These are phyloP conservation scores for Sporothrix schenckii DNA, from an alignment of 2,329 filamentous ascomycete genomes.

Conservation along the genomic window DNA sequence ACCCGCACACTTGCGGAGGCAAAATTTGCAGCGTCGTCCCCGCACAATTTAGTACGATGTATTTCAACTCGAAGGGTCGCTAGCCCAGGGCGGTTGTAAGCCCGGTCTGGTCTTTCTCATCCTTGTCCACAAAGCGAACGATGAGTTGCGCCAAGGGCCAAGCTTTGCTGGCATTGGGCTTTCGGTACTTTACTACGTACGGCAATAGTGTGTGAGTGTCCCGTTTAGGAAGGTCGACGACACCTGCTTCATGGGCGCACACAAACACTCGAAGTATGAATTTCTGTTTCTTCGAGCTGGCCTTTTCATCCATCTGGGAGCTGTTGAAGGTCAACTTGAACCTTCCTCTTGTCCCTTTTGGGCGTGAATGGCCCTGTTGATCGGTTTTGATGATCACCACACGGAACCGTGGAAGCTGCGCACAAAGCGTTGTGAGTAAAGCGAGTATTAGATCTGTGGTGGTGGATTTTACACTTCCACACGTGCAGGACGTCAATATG, in stretches of 20 bases:
- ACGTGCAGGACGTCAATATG: constrained; percentile 1
- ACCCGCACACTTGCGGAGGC: constrained; percentile 2
- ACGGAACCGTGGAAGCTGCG: not conserved
- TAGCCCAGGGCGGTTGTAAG: constrained; percentile 5
- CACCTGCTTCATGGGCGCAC: not conserved
- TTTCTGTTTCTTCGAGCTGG: not conserved
- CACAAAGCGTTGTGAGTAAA: not conserved
- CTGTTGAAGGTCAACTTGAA: not conserved
- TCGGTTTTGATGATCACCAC: not conserved
- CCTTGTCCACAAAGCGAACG: not conserved
- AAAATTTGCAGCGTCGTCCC: not conserved
- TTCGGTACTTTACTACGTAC: constrained; percentile 11
- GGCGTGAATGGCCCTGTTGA: not conserved
- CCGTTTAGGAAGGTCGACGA: constrained; percentile 29
- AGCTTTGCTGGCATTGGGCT: constrained; percentile 14
- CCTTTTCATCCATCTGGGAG: not conserved
- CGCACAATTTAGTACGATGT: not conserved
- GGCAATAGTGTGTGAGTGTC: constrained; percentile 1
- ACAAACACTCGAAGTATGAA: not conserved
- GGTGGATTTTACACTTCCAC: not conserved
- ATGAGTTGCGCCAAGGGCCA: not conserved
- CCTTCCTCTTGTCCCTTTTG: not conserved
- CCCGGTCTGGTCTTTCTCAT: not conserved
- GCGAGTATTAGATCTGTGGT: not conserved
- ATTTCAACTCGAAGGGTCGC: not conserved